Base-by-base conservation (phyloP, 2,329 filamentous ascomycete genomes). In the Colletotrichum cordylinicola region DNA sequence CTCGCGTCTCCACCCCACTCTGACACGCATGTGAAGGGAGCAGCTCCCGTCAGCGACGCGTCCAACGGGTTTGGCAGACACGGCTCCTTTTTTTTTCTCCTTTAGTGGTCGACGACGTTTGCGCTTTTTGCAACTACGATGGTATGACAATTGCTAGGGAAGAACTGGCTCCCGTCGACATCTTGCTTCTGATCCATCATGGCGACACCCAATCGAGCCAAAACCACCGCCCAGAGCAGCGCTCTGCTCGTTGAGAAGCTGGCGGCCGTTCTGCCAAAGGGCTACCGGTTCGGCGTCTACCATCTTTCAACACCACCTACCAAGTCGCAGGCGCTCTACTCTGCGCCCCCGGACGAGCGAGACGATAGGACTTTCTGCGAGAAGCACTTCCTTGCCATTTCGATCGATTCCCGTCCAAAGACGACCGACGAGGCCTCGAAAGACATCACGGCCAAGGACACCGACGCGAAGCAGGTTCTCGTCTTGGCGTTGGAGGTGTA, bases 301-400 rank as follows among this genome's bases (percentile, higher is more conserved):
- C 96, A 99, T 86, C 87, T 98, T 79, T 98, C 95, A 29, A 98
- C 96, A 7, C 94, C 94, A 16, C 95, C 96, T 7, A 93, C 92
- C 39, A 90, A 90, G 82, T 94, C 93, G 77, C 90, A 93, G 10
- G 90, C 96, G 18, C 91, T 99, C 58, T 98, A 94, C 86, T 93
- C 94, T 43, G 90, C 96, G 39, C 93, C 95, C 6, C 94, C 95
- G 6, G 92, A 93, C 74, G 87, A 91, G 78, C 90, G 91, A 58
- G 90, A 94, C 10, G 94, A 98, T 81, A 90, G 91, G 79, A 99
- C 97, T 0, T 96, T 93, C 80, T 94, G 95, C 86, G 95, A 98
- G 83, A 96, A 91, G 62, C 97, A 99, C 83, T 98, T 92, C 78
- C 86, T 92, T 8, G 86, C 89, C 52, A 81, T 91, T 27, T 90